Evolutionary conservation across 331 rosid species (phyloP), one percentile per base, ranked within the genome.

Genomic region (Pyrus hybrid): DNA sequence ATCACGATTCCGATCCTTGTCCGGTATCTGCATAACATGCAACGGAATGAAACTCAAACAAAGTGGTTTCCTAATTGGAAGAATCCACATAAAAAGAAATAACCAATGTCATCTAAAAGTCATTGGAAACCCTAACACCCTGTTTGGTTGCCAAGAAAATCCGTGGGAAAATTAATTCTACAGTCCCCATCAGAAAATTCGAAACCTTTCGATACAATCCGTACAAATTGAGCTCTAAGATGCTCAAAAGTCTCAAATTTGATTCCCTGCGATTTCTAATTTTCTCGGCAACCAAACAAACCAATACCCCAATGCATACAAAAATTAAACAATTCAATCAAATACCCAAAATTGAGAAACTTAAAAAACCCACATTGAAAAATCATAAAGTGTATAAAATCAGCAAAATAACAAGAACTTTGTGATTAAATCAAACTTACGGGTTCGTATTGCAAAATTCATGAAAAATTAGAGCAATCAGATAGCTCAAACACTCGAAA

Each of bases 1-100:
- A 74, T 33, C 73, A 37, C 1, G 45, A 37, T 75, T 78, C 72
- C 72, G 71, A 62, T 79, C 75, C 87, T 53, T 73, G 43, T 74
- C 76, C 71, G 63, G 21, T 78, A 79, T 70, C 90, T 87, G 84
- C 91, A 84, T 41, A 74, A 64, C 71, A 82, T 13, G 54, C 7
- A 22, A 75, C 21, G 37, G 47, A 18, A 43, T 22, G 9, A 61
- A 14, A 61, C 63, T 32, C 53, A 51, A 25, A 7, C 56, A 66
- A 64, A 21, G 61, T 17, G 70, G 28, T 62, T 76, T 8, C 83
- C 47, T 8, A 22, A 60, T 67, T 61, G 70, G 45, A 2, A 54
- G 8, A 49, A 80, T 66, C 71, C 56, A 21, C 32, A 71, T 7
- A 20, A 29, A 84, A 5, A 43, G 3, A 23, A 20, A 37, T 20